Evolutionary conservation across 2,329 filamentous ascomycete species (phyloP), one percentile per base, ranked within the genome.

Genomic region (Dactylellina parvicollis): DNA sequence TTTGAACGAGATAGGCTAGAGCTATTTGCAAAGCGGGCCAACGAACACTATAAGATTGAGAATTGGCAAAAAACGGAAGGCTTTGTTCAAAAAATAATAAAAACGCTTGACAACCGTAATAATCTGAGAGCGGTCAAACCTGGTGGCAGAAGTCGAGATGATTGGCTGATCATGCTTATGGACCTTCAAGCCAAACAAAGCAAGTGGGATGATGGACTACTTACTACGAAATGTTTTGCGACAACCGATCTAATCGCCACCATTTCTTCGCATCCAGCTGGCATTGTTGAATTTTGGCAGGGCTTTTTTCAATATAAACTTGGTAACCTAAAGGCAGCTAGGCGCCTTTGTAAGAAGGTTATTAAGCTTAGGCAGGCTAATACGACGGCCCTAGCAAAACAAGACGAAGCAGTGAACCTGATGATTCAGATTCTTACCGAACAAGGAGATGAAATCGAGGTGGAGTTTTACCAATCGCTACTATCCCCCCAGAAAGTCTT

Each of bases 381-480:
- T 32, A 12, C 26, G 12, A 30, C 18, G 2, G 8, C 20, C 7
- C 7, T 3, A 12, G 47, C n/a, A 34, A 30, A 34, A 10, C 26
- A 34, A 10, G 28, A 34, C 5, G 14, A 52, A 16, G 47, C 47
- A 1, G 12, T 52, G 5, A 20, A 5, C 18, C 20, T 52, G 47
- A 52, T 52, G 47, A 36, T 16, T 30, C 26, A 20, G 2, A 52
- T 52, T 52, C 26, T 52, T 34, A 32, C 10, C 18, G 12, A 5
- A 3, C 26, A 52, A 24, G 26, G 9, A 2, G 47, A 32, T 22
- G 22, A 32, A 2, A 22, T 52, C 10, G 47, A 52, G 28, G 9
- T 52, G 28, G 47, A 52, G 28, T 52, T 52, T 34, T 52, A 34
- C 34, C 47, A 52, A 24, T 52, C 47, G 12, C 10, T 52, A 22